These are phyloP conservation scores for Lactarius pseudohatsudake DNA, from an alignment of 768 basidiomycete species.

Conservation along the genomic window DNA sequence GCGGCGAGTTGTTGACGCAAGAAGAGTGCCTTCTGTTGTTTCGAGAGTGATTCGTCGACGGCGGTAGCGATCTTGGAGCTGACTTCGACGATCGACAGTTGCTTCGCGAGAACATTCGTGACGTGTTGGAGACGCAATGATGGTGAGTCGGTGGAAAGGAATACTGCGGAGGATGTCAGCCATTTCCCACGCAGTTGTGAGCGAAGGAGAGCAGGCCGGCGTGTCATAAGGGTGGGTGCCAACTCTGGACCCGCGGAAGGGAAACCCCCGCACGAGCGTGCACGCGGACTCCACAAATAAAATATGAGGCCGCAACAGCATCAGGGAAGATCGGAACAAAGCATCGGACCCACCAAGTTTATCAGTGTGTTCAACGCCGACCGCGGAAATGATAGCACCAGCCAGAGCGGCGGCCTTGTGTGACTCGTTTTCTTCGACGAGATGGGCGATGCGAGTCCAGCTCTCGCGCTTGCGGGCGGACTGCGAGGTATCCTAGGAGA, in stretches of 20 bases:
- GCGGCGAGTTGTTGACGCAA: conserved; percentile 80
- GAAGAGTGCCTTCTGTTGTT: conserved; percentile 87
- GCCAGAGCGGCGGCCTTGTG: conserved; percentile 71
- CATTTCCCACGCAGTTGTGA: background rate
- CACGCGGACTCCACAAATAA: background rate
- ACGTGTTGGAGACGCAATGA: conserved; percentile 65
- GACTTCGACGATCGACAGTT: conserved; percentile 76
- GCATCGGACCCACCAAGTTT: conserved; percentile 56
- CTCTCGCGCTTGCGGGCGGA: conserved; percentile 56
- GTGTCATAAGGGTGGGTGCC: background rate
- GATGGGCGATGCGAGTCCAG: conserved; percentile 64
- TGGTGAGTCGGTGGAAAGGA: conserved; percentile 58
- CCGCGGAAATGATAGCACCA: conserved; percentile 63
- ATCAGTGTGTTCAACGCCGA: conserved; percentile 68
- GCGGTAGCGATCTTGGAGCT: conserved; percentile 77
- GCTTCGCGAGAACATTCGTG: conserved; percentile 70
- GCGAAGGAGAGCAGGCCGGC: background rate
- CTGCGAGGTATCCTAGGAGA: conserved; percentile 45
- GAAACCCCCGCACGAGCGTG: too few species aligned
- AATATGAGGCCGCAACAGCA: background rate
- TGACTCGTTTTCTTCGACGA: conserved; percentile 71
- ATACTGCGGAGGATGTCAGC: conserved; percentile 41
- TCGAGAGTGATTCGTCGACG: conserved; percentile 81
- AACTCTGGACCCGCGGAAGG: background rate
- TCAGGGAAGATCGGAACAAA: background rate